These are phyloP conservation scores for Daldinia eschscholtzii DNA, from an alignment of 2,329 filamentous ascomycete species.

Conservation along the genomic window DNA sequence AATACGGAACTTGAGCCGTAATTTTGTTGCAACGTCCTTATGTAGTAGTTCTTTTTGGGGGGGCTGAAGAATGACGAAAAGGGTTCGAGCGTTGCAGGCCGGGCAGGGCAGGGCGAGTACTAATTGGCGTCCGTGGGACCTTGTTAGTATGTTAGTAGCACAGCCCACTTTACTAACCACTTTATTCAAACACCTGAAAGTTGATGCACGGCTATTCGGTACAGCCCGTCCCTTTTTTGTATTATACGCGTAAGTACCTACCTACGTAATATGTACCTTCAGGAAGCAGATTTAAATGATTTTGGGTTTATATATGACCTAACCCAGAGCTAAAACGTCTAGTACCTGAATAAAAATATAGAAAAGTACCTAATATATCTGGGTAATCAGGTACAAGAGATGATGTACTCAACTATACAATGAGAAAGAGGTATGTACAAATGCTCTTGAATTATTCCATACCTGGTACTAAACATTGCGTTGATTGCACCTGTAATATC, in stretches of 20 bases:
- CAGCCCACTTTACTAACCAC: conserved; percentile 32
- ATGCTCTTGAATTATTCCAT: not conserved
- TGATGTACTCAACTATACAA: too few relatives aligned
- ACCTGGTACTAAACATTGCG: not conserved
- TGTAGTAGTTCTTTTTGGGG: not conserved
- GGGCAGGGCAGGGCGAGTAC: conserved; percentile 14
- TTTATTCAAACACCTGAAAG: not conserved
- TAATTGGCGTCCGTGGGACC: conserved; percentile 2
- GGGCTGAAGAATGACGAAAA: conserved; percentile 32
- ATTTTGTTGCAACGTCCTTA: not conserved
- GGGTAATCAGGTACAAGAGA: too few relatives aligned
- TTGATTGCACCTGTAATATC: conserved; percentile 8
- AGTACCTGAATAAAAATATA: too few relatives aligned
- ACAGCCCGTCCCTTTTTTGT: conserved; percentile 11
- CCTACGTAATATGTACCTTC: too few relatives aligned
- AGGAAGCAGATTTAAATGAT: too few relatives aligned
- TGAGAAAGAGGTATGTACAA: too few relatives aligned
- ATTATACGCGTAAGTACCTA: conserved; percentile 2
- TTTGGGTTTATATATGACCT: too few relatives aligned
- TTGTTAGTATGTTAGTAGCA: conserved; percentile 16
- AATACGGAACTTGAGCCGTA: conserved; percentile 1
- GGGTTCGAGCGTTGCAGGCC: conserved; percentile 23
- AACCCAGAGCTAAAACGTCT: too few relatives aligned
- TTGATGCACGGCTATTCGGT: conserved; percentile 36
- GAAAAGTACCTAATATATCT: too few relatives aligned